These are phyloP conservation scores for Penicillium psychrosexuale DNA, from an alignment of 2,329 filamentous ascomycete genomes.

Conservation along the genomic window DNA sequence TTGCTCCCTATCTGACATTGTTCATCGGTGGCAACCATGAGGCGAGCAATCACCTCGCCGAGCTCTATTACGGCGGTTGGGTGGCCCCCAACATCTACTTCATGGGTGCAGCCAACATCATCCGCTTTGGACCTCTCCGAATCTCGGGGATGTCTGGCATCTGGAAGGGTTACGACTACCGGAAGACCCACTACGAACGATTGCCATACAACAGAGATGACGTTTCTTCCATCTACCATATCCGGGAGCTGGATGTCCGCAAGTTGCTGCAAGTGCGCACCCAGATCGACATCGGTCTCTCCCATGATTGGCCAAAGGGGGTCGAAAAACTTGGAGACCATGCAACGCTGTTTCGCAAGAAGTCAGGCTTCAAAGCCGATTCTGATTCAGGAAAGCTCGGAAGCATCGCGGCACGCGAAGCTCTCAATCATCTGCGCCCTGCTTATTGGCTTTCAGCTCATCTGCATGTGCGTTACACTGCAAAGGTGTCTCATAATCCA, in stretches of 20 bases:
- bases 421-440: conserved; percentile 78
- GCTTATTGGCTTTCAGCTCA: conserved; percentile 92
- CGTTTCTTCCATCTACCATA: conserved; percentile 79
- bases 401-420: conserved; percentile 71
- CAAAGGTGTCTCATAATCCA: conserved; percentile 51
- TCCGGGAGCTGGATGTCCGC: conserved; percentile 83
- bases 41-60: conserved; percentile 82
- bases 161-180: conserved; percentile 88
- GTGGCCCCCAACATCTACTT: conserved; percentile 97
- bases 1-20: conserved; percentile 82
- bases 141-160: conserved; percentile 92
- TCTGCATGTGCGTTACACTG: conserved; percentile 82
- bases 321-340: conserved; percentile 77
- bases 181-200: conserved; percentile 76
- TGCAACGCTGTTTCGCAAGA: conserved; percentile 65
- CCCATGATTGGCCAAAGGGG: conserved; percentile 89
- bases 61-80: conserved; percentile 96
- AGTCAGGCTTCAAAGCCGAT: conserved; percentile 72
- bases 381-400: conserved; percentile 73
- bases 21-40: conserved; percentile 97
- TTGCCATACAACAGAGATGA: conserved; percentile 78
- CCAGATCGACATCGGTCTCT: conserved; percentile 86
- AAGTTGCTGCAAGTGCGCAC: conserved; percentile 82
- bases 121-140: conserved; percentile 77
- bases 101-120: conserved; percentile 84